Percentiles rank a stretch among this genome's conserved stretches.
phyloP scores from a whole-genome alignment of 805 yeast genomes.

The Saccharomycopsis javanensis region DNA sequence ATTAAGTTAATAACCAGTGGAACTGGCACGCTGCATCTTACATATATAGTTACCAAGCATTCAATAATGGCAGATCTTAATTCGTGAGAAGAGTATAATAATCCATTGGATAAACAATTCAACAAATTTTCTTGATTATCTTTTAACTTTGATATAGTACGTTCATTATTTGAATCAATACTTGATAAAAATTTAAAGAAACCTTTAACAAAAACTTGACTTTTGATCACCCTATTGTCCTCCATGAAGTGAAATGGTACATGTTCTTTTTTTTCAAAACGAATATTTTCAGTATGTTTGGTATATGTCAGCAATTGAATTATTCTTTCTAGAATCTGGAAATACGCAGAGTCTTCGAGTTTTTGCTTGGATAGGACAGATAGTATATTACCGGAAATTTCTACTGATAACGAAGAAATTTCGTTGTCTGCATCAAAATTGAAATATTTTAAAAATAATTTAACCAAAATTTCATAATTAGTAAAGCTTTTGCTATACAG shows the following conservation, averaged over 20 bases:
- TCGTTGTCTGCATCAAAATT: not conserved
- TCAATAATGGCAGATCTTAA: slow-evolving; percentile 43
- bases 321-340: slow-evolving; percentile 16
- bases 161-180: not conserved
- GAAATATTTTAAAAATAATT: slow-evolving; percentile 21
- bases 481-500: slow-evolving; percentile 28
- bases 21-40: slow-evolving; percentile 23
- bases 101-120: slow-evolving; percentile 23
- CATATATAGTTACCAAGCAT: slow-evolving; percentile 30
- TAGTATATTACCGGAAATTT: slow-evolving; percentile 34
- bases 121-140: slow-evolving; percentile 6
- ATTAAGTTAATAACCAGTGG: slow-evolving; percentile 41
- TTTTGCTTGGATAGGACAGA: slow-evolving; percentile 26
- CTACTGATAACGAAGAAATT: slow-evolving; percentile 28
- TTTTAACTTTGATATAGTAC: slow-evolving; percentile 1
- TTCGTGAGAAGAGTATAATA: slow-evolving; percentile 40
- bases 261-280: slow-evolving; percentile 22
- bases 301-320: slow-evolving; percentile 15
- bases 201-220: slow-evolving; percentile 20
- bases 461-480: slow-evolving; percentile 21
- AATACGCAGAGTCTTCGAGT: slow-evolving; percentile 14
- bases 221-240: slow-evolving; percentile 31
- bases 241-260: slow-evolving; percentile 19
- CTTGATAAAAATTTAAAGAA: slow-evolving; percentile 20
- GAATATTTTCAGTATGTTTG: not conserved